These are phyloP conservation scores for Kluyveromyces siamensis DNA, from an alignment of 805 yeast genomes.

Conservation along the genomic window DNA sequence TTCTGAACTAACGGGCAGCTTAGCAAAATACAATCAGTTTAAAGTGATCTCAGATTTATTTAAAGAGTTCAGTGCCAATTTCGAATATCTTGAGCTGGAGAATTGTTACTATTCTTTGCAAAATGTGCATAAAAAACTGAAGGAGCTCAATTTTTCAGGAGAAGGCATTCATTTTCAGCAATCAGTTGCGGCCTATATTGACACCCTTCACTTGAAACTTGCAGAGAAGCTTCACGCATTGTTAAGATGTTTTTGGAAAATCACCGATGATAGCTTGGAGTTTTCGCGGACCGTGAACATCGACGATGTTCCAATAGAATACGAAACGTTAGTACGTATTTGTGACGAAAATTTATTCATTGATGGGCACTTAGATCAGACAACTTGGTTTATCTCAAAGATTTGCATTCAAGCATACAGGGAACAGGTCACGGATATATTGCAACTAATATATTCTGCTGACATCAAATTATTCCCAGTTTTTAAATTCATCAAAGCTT, in stretches of 20 bases:
- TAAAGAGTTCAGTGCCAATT: constrained; percentile 23
- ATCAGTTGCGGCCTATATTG: constrained; percentile 18
- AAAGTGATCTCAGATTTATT: constrained; percentile 15
- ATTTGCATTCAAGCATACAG: constrained; percentile 16
- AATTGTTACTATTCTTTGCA: constrained; percentile 26
- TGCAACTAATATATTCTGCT: constrained; percentile 10
- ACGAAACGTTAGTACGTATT: constrained; percentile 10
- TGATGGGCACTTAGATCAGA: constrained; percentile 11
- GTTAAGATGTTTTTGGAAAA: constrained; percentile 19
- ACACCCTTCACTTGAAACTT: constrained; percentile 19
- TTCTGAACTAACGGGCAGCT: constrained; percentile 10
- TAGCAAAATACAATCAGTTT: constrained; percentile 14
- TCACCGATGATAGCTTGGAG: constrained; percentile 7
- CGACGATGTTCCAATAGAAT: constrained; percentile 12
- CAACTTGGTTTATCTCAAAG: constrained; percentile 19
- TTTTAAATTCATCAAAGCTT: constrained; percentile 9
- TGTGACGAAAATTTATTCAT: constrained; percentile 12
- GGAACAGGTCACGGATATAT: constrained; percentile 13
- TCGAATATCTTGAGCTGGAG: constrained; percentile 21
- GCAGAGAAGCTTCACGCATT: constrained; percentile 12
- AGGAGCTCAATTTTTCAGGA: constrained; percentile 6
- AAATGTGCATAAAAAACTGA: constrained; percentile 17
- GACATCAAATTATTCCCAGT: constrained; percentile 11
- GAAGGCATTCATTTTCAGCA: constrained; percentile 23
- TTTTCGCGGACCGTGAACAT: constrained; percentile 6